Percentiles rank a stretch among this genome's conserved stretches.
phyloP scores from a whole-genome alignment of 2,329 filamentous ascomycete species.

The Aspergillus fructus region DNA sequence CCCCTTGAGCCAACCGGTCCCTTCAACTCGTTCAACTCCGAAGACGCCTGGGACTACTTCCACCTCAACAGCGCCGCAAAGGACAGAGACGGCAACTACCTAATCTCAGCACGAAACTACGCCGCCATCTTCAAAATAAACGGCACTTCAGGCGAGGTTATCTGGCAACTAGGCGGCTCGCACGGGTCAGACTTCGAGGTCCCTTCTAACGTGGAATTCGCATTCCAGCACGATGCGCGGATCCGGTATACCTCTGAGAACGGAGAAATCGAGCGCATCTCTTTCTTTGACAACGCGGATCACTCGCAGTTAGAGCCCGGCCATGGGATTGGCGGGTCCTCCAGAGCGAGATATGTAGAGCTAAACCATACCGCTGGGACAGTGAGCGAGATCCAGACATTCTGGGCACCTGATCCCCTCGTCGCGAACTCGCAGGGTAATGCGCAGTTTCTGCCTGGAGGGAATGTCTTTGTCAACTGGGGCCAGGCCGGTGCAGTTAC shows the following conservation, averaged over 20 bases:
- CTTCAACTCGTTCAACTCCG: slow-evolving; percentile 35
- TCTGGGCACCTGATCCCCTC: slow-evolving; percentile 19
- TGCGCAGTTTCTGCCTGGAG: slow-evolving; percentile 26
- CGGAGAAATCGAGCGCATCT: slow-evolving; percentile 9
- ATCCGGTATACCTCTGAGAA: not conserved
- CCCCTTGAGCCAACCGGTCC: slow-evolving; percentile 48
- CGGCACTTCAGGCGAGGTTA: not conserved
- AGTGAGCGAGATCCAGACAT: not conserved
- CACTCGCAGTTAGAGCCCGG: slow-evolving; percentile 41
- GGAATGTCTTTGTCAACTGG: slow-evolving; percentile 31
- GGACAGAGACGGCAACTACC: slow-evolving; percentile 44
- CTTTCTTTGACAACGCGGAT: slow-evolving; percentile 31
- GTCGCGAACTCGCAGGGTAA: slow-evolving; percentile 24
- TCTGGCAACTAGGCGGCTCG: slow-evolving; percentile 2
- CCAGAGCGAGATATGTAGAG: slow-evolving; percentile 43
- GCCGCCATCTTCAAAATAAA: slow-evolving; percentile 16
- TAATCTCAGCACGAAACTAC: slow-evolving; percentile 50
- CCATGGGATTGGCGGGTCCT: slow-evolving; percentile 24
- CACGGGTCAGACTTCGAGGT: not conserved
- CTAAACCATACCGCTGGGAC: slow-evolving; percentile 38
- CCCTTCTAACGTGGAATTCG: not conserved
- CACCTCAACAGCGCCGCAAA: slow-evolving; percentile 49
- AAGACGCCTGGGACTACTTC: slow-evolving; percentile 51
- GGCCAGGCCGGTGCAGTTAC: slow-evolving; percentile 23
- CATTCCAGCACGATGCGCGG: slow-evolving; percentile 2